Evolutionary conservation across 805 yeast genomes (phyloP), one percentile per base, ranked within the genome.

Genomic region (Zygotorulaspora danielsina): DNA sequence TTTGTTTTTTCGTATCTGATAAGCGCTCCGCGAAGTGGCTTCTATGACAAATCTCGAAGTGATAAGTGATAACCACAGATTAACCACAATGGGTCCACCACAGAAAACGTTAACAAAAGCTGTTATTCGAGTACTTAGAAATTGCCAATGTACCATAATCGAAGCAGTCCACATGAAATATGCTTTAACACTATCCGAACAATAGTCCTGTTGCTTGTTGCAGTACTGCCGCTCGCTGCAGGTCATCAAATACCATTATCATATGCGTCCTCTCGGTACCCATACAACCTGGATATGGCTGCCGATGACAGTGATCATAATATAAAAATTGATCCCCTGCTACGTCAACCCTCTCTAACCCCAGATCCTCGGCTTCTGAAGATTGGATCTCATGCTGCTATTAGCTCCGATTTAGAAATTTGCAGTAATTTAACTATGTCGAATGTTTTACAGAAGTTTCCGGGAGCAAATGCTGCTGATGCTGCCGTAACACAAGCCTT

Each of bases 401-500:
- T 61, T 6, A 59, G 69, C 41, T 67, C 72, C 5, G 63, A 65
- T 39, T 42, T 67, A 5, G 65, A 68, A 28, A 36, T 59, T 4
- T 63, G 67, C 41, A 60, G 55, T 34, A 48, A 57, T 25, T 22
- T 63, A 11, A 57, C 59, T 2, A 35, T 56, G 13, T 38, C 47
- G 1, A 42, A 50, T 5, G 56, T 67, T 8, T 45, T 66, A 4
- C 32, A 48, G 18, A 54, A 51, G 34, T 52, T 41, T 24, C 62
- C 62, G 12, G 59, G 54, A 6, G 94, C 96, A 0, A 81, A 78
- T 52, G 96, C 97, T 2, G 96, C 95, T 0, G 98, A 90, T 59
- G 95, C 96, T 0, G 85, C 95, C 0, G 81, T 90, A 2, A 82
- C 95, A 0, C 84, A 85, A 9, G 86, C 95, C 0, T 68, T 90